phyloP scores from a whole-genome alignment of 495 filamentous ascomycete species.

The Neurospora sp. region DNA sequence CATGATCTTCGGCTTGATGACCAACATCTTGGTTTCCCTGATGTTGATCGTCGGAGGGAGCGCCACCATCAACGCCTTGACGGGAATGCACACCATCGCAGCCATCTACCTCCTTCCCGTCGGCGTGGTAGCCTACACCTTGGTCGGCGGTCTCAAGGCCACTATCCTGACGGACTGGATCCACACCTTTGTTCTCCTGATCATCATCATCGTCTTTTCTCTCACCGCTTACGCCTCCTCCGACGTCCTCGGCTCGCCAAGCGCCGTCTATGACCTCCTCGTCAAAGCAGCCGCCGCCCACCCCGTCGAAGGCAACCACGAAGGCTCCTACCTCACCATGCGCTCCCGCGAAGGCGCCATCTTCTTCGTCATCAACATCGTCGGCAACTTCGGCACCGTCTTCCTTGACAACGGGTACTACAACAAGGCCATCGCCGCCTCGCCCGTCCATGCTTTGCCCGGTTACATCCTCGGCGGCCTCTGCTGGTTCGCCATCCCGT shows the following conservation, averaged over 20 bases:
- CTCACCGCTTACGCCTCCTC: conserved; percentile 78
- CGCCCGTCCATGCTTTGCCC: conserved; percentile 78
- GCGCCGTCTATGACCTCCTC: conserved; percentile 71
- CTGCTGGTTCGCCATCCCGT: conserved; percentile 93
- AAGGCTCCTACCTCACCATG: conserved; percentile 88
- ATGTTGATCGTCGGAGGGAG: conserved; percentile 90
- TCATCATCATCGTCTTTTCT: conserved; percentile 86
- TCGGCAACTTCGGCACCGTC: conserved; percentile 74
- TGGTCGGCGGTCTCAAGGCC: conserved; percentile 40
- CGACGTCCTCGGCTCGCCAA: conserved; percentile 66
- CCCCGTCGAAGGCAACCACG: conserved; percentile 76
- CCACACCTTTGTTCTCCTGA: conserved; percentile 77
- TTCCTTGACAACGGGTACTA: conserved; percentile 80
- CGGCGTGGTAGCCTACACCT: conserved; percentile 72
- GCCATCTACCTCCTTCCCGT: conserved; percentile 86
- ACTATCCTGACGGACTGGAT: conserved; percentile 46
- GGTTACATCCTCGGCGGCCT: conserved; percentile 89
- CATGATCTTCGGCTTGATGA: conserved; percentile 72
- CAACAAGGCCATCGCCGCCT: conserved; percentile 92
- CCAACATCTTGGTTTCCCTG: conserved; percentile 76
- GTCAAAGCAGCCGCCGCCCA: conserved; percentile 57
- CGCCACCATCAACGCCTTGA: conserved; percentile 74
- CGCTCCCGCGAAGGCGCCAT: conserved; percentile 75
- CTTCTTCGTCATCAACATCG: conserved; percentile 94
- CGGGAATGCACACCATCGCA: conserved; percentile 76